A percentile compares a stretch with the other conserved stretches of the same genome.
phyloP scores from a whole-genome alignment of 768 basidiomycete species.

The Suillus discolor region DNA sequence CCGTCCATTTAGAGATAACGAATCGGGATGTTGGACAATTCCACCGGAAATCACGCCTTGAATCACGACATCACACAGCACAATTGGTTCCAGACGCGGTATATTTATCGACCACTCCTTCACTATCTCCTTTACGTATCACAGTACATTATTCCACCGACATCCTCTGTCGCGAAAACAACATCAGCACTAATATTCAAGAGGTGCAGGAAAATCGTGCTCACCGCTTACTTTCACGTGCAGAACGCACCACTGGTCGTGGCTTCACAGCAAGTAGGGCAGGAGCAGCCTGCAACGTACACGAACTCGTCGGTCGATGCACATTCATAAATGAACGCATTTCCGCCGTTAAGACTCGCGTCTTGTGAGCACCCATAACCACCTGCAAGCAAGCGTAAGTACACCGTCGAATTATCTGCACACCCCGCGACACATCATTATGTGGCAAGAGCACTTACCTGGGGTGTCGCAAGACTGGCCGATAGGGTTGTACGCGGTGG shows the following conservation, averaged over 20 bases:
- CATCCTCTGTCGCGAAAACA: no score
- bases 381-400: not conserved
- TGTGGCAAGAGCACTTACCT: not conserved
- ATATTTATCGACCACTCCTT: not conserved
- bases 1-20: not conserved
- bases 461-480: conserved; percentile 3
- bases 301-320: not conserved
- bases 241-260: not conserved
- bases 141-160: no score
- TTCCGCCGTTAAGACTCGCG: not conserved
- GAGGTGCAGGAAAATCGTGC: not conserved
- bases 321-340: conserved; percentile 5
- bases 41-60: not conserved
- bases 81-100: not conserved
- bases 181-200: not conserved
- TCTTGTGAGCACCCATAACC: not conserved
- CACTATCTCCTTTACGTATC: not conserved
- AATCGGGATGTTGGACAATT: not conserved
- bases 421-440: not conserved
- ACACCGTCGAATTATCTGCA: not conserved
- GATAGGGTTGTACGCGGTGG: conserved; percentile 3
- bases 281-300: not conserved
- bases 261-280: not conserved
- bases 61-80: not conserved
- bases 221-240: not conserved